Percentiles rank a stretch among this genome's conserved stretches.
Evolutionary conservation across 331 rosid species (phyloP).

Genomic region (Pyrus hybrid): DNA sequence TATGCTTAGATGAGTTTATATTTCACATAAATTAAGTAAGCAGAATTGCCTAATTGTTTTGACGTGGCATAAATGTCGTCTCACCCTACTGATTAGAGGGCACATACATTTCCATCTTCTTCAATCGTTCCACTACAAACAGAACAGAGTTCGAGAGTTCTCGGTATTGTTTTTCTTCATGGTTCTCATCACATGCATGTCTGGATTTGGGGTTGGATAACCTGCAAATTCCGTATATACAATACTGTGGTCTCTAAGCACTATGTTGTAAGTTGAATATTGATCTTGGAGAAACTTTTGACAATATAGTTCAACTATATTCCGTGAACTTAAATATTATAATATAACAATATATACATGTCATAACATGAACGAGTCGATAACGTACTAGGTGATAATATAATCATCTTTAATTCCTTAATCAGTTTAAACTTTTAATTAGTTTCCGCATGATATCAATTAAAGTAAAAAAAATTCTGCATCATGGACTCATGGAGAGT

Average conservation of each 20-base stretch:
- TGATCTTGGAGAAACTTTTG: no score
- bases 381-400: background rate
- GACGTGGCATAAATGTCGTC: conserved; percentile 1
- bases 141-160: conserved; percentile 17
- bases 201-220: background rate
- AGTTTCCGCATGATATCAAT: background rate
- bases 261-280: background rate
- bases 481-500: background rate
- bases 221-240: background rate
- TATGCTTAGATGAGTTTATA: background rate
- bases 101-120: background rate
- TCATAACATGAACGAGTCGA: background rate
- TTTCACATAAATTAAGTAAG: background rate
- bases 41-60: background rate
- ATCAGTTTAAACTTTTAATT: no score
- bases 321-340: no score
- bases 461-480: background rate
- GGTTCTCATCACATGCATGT: background rate
- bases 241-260: background rate
- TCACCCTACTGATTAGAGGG: background rate
- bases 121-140: background rate
- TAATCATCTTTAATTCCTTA: no score
- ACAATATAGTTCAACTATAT: no score
- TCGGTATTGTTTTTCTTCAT: conserved; percentile 4
- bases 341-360: background rate